phyloP scores from a whole-genome alignment of 2,329 filamentous ascomycete species.

The Teratosphaeria nubilosa region DNA sequence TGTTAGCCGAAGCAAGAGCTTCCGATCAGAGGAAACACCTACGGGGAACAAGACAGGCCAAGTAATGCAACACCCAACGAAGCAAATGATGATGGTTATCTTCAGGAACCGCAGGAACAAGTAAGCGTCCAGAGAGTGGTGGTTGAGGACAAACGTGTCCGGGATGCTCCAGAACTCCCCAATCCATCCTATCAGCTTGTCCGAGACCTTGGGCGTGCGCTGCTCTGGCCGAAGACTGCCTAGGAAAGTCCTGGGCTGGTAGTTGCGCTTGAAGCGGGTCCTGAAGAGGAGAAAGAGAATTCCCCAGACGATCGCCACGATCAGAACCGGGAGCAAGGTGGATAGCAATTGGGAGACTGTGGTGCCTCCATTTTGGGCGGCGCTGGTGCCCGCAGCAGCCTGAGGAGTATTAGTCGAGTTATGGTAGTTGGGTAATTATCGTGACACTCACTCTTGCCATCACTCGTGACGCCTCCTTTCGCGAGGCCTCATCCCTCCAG shows the following conservation, averaged over 20 bases:
- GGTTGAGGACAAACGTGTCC: slow-evolving; percentile 75
- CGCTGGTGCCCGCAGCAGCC: neutral
- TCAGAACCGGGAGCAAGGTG: slow-evolving; percentile 25
- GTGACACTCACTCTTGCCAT: neutral
- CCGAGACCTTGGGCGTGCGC: slow-evolving; percentile 29
- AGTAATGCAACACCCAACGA: slow-evolving; percentile 73
- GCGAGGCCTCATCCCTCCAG: neutral
- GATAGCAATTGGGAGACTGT: slow-evolving; percentile 26
- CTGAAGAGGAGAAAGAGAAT: slow-evolving; percentile 33
- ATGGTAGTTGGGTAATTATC: neutral
- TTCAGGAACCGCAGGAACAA: slow-evolving; percentile 83
- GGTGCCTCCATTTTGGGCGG: slow-evolving; percentile 2
- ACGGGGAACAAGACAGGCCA: slow-evolving; percentile 78
- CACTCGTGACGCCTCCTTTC: neutral
- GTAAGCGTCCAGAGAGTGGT: slow-evolving; percentile 86
- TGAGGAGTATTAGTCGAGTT: neutral
- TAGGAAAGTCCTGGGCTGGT: slow-evolving; percentile 36
- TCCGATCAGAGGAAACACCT: neutral
- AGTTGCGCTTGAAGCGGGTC: slow-evolving; percentile 34
- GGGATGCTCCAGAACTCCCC: slow-evolving; percentile 43
- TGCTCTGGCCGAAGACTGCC: slow-evolving; percentile 32
- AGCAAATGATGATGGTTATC: slow-evolving; percentile 64
- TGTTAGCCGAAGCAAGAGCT: neutral
- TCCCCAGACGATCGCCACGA: slow-evolving; percentile 26
- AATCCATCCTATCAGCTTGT: slow-evolving; percentile 32